phyloP scores from a whole-genome alignment of 2,329 filamentous ascomycete genomes.

The Fusarium sp. region DNA sequence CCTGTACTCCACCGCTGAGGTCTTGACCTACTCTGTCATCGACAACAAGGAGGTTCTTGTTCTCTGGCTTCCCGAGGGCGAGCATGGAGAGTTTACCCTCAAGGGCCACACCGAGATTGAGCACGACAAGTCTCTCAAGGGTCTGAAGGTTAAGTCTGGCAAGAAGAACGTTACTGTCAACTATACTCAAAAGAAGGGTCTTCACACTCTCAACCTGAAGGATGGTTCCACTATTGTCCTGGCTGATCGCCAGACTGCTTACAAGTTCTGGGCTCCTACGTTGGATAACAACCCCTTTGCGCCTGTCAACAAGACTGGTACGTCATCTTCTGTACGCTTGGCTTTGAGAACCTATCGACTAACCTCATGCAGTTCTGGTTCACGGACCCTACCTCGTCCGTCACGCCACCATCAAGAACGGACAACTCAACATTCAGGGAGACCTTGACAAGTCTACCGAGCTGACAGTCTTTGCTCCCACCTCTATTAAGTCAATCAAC shows the following conservation, averaged over 20 bases:
- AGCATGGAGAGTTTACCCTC: constrained; percentile 68
- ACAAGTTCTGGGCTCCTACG: constrained; percentile 69
- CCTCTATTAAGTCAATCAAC: constrained; percentile 59
- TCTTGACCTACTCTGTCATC: constrained; percentile 66
- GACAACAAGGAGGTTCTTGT: constrained; percentile 64
- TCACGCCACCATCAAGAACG: constrained; percentile 56
- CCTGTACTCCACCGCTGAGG: constrained; percentile 69
- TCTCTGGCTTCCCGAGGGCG: constrained; percentile 68
- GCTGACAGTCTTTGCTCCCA: constrained; percentile 64
- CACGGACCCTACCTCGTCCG: constrained; percentile 68
- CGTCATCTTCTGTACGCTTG: not conserved
- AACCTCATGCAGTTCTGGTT: constrained; percentile 59
- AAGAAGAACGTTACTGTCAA: constrained; percentile 59
- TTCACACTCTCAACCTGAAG: constrained; percentile 62
- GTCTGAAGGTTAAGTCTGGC: constrained; percentile 59
- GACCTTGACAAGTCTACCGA: constrained; percentile 60
- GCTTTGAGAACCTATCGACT: rapidly evolving
- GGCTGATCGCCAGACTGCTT: constrained; percentile 68
- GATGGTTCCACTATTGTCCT: constrained; percentile 66
- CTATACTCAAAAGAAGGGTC: constrained; percentile 65
- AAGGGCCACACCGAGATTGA: constrained; percentile 51
- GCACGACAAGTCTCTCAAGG: constrained; percentile 52
- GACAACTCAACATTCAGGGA: constrained; percentile 60
- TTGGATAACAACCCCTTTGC: constrained; percentile 63
- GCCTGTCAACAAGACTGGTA: constrained; percentile 61